Evolutionary conservation across 2,329 filamentous ascomycete species (phyloP).

Genomic region (Diaporthe nobilis): DNA sequence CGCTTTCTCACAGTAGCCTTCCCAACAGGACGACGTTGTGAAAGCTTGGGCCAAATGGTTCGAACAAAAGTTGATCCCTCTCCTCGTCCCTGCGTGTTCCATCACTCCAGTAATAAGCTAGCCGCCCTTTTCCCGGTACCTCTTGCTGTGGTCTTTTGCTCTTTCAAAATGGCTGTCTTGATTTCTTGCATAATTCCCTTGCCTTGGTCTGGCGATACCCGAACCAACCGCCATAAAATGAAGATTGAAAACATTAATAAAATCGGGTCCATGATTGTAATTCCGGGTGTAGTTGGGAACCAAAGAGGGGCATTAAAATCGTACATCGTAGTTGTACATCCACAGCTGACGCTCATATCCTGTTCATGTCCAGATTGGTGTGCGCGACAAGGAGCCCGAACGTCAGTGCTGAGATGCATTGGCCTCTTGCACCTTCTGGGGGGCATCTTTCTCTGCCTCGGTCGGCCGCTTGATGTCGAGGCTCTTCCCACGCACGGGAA

Average conservation of each 20-base stretch:
- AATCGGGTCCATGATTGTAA: constrained; percentile 31
- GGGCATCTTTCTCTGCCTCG: constrained; percentile 52
- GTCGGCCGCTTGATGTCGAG: constrained; percentile 59
- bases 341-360: constrained; percentile 29
- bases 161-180: constrained; percentile 24
- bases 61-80: constrained; percentile 15
- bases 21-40: background rate
- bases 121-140: constrained; percentile 19
- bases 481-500: constrained; percentile 61
- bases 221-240: constrained; percentile 23
- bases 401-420: constrained; percentile 32
- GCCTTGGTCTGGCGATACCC: constrained; percentile 23
- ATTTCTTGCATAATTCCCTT: constrained; percentile 20
- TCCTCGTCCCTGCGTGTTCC: background rate
- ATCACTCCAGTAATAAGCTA: constrained; percentile 4
- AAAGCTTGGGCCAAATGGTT: background rate
- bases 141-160: constrained; percentile 19
- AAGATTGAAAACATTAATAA: constrained; percentile 38
- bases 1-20: background rate
- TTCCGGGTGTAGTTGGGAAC: constrained; percentile 32
- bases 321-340: constrained; percentile 38
- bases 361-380: constrained; percentile 14
- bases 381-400: background rate
- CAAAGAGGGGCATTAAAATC: constrained; percentile 32
- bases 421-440: constrained; percentile 34